phyloP scores from a whole-genome alignment of 257 asterid species.

The Petunia axillaris region DNA sequence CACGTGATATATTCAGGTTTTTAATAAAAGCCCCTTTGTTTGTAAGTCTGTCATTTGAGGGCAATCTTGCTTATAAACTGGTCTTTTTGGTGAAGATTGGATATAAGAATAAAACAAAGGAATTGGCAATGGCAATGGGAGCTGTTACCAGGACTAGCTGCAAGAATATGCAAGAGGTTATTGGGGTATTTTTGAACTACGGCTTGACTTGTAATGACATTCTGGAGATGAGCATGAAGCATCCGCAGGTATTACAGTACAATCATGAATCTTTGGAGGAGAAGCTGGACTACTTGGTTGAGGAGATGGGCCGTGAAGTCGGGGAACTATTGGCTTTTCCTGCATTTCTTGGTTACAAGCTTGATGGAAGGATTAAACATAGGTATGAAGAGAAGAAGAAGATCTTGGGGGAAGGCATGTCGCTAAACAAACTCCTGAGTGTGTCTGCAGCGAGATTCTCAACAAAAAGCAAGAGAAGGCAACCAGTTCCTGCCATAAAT shows the following conservation, averaged over 20 bases:
- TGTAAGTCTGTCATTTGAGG: conserved; percentile 71
- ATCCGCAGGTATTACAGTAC: conserved; percentile 82
- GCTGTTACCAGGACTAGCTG: conserved; percentile 92
- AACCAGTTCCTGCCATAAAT: conserved; percentile 4
- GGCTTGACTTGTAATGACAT: conserved; percentile 76
- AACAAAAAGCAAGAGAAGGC: conserved; percentile 47
- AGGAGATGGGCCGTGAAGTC: conserved; percentile 90
- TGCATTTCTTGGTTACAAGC: conserved; percentile 89
- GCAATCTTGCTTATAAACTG: conserved; percentile 66
- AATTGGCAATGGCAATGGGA: conserved; percentile 84
- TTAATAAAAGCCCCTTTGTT: conserved; percentile 82
- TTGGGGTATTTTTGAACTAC: conserved; percentile 66
- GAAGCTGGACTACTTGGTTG: conserved; percentile 79
- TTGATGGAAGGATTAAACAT: conserved; percentile 78
- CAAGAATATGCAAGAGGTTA: conserved; percentile 75
- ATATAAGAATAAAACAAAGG: conserved; percentile 59
- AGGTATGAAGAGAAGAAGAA: conserved; percentile 70
- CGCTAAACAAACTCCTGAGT: conserved; percentile 78
- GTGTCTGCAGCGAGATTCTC: conserved; percentile 76
- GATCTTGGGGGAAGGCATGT: conserved; percentile 73
- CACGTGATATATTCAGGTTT: conserved; percentile 66
- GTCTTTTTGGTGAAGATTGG: conserved; percentile 79
- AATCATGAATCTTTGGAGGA: conserved; percentile 75
- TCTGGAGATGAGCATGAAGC: conserved; percentile 86
- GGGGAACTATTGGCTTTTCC: conserved; percentile 81